Conservation (phyloP, 2,329 filamentous ascomycete genomes). For the Verticillium alfalfae region DNA sequence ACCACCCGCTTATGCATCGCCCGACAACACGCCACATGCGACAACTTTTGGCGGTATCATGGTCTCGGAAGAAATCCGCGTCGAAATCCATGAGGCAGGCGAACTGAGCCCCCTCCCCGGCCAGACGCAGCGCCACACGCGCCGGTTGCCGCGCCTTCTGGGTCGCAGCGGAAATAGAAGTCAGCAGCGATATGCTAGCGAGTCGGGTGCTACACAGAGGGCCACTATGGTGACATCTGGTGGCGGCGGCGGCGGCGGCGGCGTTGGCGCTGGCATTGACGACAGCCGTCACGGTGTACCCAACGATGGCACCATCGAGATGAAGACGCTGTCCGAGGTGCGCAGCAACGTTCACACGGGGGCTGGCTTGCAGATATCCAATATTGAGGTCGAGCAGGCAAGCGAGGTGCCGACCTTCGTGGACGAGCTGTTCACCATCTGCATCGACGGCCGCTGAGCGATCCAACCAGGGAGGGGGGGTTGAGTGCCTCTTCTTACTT, state of each 20-base stretch:
- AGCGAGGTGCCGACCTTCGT: constrained; percentile 33
- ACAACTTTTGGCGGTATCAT: constrained; percentile 49
- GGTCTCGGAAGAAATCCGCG: constrained; percentile 55
- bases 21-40: constrained; percentile 9
- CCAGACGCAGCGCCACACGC: background rate
- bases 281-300: constrained; percentile 1
- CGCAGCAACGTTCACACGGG: constrained; percentile 15
- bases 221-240: constrained; percentile 6
- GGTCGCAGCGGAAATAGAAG: background rate
- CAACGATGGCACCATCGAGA: constrained; percentile 15
- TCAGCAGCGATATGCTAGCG: constrained; percentile 8
- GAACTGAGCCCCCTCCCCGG: background rate
- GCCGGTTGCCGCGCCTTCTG: background rate
- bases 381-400: constrained; percentile 26
- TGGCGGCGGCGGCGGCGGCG: background rate
- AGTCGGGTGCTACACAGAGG: background rate
- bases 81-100: constrained; percentile 34
- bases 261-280: background rate
- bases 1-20: constrained; percentile 6
- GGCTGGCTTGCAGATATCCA: constrained; percentile 18
- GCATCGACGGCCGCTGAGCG: constrained; percentile 8
- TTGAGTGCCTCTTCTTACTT: background rate
- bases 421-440: constrained; percentile 33
- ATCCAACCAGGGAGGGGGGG: no score
- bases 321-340: constrained; percentile 16